Conservation (phyloP, 1,284 basidiomycete genomes). For the Ustilago cynodontis region DNA sequence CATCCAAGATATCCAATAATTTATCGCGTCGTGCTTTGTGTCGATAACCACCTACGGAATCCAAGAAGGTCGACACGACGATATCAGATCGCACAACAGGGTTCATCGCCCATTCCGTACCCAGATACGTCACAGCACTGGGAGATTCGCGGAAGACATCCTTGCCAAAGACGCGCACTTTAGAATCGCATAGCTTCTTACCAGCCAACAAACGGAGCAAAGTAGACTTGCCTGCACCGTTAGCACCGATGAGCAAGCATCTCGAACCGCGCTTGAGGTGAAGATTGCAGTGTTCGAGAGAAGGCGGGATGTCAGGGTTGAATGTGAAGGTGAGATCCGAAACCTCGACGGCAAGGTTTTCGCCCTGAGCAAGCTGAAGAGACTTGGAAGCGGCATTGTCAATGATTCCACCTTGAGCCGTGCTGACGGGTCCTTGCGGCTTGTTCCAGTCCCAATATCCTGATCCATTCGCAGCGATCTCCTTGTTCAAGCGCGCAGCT, state of each 20-base stretch:
- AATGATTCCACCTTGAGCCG: conserved; percentile 31
- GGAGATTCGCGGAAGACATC: conserved; percentile 67
- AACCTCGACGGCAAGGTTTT: conserved; percentile 61
- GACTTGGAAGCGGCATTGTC: conserved; percentile 41
- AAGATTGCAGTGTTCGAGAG: conserved; percentile 62
- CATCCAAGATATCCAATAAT: conserved; percentile 90
- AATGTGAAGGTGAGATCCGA: conserved; percentile 63
- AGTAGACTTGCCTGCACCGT: conserved; percentile 91
- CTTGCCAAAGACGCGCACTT: conserved; percentile 64
- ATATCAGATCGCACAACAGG: conserved; percentile 82
- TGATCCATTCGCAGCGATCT: conserved; percentile 38
- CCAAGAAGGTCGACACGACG: conserved; percentile 77
- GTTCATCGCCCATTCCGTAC: conserved; percentile 86
- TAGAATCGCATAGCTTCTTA: conserved; percentile 73
- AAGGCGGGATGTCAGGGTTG: conserved; percentile 47
- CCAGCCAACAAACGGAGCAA: conserved; percentile 93
- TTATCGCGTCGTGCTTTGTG: conserved; percentile 88
- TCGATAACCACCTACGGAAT: conserved; percentile 91
- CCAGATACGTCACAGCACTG: conserved; percentile 79
- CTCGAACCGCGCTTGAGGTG: conserved; percentile 60
- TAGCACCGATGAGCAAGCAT: conserved; percentile 68
- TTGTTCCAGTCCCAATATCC: conserved; percentile 66
- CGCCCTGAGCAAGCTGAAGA: conserved; percentile 28
- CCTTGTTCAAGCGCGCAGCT: conserved; percentile 43
- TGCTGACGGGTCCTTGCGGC: conserved; percentile 35